Evolutionary conservation across 352 stramenopile genomes (phyloP).

Genomic region (Achlya hypogyna): DNA sequence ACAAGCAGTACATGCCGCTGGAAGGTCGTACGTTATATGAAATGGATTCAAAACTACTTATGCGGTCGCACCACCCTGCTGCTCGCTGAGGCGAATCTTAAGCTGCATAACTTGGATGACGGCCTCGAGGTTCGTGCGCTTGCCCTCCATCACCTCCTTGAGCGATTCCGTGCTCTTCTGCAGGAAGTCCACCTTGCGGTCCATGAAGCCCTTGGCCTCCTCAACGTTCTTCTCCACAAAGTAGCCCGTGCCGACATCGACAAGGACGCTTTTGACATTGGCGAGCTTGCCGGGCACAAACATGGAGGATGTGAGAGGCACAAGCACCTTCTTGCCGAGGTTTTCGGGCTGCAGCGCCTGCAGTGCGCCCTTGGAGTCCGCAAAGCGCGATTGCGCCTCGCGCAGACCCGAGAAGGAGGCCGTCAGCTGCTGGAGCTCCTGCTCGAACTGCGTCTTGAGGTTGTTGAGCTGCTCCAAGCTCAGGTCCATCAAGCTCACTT

Average conservation of each 20-base stretch:
- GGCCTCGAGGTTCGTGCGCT: slow-evolving; percentile 73
- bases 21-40: too few species aligned
- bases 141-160: slow-evolving; percentile 74
- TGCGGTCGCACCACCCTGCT: background rate
- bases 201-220: slow-evolving; percentile 87
- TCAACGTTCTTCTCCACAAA: slow-evolving; percentile 87
- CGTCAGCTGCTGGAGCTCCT: slow-evolving; percentile 72
- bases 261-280: slow-evolving; percentile 82
- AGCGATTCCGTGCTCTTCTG: slow-evolving; percentile 91
- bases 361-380: slow-evolving; percentile 72
- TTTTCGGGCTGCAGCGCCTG: slow-evolving; percentile 42
- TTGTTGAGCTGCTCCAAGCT: slow-evolving; percentile 90
- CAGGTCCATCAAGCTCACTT: slow-evolving; percentile 81
- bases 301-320: slow-evolving; percentile 92
- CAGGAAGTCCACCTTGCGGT: slow-evolving; percentile 87
- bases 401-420: slow-evolving; percentile 57
- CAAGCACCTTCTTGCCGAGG: slow-evolving; percentile 81
- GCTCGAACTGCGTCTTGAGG: slow-evolving; percentile 84
- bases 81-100: slow-evolving; percentile 41
- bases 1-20: too few species aligned
- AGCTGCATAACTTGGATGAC: slow-evolving; percentile 80
- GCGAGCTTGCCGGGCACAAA: slow-evolving; percentile 87
- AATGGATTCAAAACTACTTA: background rate
- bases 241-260: slow-evolving; percentile 93
- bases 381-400: slow-evolving; percentile 67